A percentile compares a stretch with the other conserved stretches of the same genome.
These are phyloP conservation scores for Talaromyces pinophilus DNA, from an alignment of 2,329 filamentous ascomycete species.

Conservation along the genomic window DNA sequence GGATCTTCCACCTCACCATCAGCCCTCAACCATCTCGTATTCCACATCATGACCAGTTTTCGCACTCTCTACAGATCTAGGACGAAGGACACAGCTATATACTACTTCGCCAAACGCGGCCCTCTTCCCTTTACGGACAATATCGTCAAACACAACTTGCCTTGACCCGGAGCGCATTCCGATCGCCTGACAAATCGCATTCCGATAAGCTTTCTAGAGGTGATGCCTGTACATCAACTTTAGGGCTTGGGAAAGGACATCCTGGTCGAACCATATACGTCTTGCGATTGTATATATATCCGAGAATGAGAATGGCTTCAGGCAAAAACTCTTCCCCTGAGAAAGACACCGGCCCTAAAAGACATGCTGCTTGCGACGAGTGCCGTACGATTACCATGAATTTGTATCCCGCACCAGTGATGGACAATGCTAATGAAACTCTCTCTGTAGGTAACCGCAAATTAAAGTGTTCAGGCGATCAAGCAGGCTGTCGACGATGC, in stretches of 20 bases:
- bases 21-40: not conserved
- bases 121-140: not conserved
- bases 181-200: constrained; percentile 1
- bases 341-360: constrained; percentile 36
- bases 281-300: not conserved
- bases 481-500: constrained; percentile 47
- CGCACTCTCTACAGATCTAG: not conserved
- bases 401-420: not conserved
- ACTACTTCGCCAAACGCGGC: not conserved
- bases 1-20: not conserved
- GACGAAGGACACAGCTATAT: not conserved
- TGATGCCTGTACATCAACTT: not conserved
- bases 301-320: constrained; percentile 3
- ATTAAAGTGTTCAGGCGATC: constrained; percentile 51
- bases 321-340: constrained; percentile 11
- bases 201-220: not conserved
- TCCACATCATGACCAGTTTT: not conserved
- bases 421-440: constrained; percentile 24
- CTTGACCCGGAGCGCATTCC: not conserved
- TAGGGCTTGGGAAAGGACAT: not conserved
- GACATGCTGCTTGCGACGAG: constrained; percentile 52
- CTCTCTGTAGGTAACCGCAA: constrained; percentile 46
- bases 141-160: not conserved
- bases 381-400: constrained; percentile 43
- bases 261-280: not conserved